These are phyloP conservation scores for Lachancea fermentati DNA, from an alignment of 805 yeast genomes.

Conservation along the genomic window DNA sequence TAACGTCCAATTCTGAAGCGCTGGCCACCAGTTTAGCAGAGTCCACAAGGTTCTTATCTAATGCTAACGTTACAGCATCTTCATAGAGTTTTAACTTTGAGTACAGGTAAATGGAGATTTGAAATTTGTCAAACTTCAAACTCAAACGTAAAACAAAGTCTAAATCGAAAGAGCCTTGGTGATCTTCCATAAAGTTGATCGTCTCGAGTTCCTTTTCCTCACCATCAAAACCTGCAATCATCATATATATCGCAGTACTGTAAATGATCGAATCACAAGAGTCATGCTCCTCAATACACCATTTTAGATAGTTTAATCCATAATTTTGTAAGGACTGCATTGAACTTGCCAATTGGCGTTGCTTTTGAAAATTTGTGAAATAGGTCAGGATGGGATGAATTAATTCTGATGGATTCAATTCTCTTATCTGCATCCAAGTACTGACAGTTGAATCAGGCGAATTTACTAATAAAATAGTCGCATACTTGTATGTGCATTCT, in stretches of 20 bases:
- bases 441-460: slow-evolving; percentile 66
- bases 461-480: slow-evolving; percentile 64
- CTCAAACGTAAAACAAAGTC: slow-evolving; percentile 75
- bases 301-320: slow-evolving; percentile 58
- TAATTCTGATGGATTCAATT: slow-evolving; percentile 55
- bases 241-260: slow-evolving; percentile 63
- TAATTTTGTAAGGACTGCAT: slow-evolving; percentile 42
- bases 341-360: slow-evolving; percentile 1
- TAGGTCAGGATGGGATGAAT: slow-evolving; percentile 74
- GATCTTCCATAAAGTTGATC: slow-evolving; percentile 44
- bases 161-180: slow-evolving; percentile 48
- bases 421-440: slow-evolving; percentile 59
- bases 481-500: slow-evolving; percentile 52
- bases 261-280: slow-evolving; percentile 45
- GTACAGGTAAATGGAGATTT: slow-evolving; percentile 69
- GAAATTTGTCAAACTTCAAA: slow-evolving; percentile 48
- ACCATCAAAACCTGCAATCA: slow-evolving; percentile 42
- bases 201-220: slow-evolving; percentile 41
- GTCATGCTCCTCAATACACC: slow-evolving; percentile 39
- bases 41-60: slow-evolving; percentile 44
- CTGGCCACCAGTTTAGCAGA: slow-evolving; percentile 23
- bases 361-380: slow-evolving; percentile 40
- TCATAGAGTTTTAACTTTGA: slow-evolving; percentile 64
- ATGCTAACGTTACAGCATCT: slow-evolving; percentile 73
- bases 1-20: slow-evolving; percentile 37